phyloP scores from a whole-genome alignment of 305 asterid genomes.

The Fraxinus albicans region DNA sequence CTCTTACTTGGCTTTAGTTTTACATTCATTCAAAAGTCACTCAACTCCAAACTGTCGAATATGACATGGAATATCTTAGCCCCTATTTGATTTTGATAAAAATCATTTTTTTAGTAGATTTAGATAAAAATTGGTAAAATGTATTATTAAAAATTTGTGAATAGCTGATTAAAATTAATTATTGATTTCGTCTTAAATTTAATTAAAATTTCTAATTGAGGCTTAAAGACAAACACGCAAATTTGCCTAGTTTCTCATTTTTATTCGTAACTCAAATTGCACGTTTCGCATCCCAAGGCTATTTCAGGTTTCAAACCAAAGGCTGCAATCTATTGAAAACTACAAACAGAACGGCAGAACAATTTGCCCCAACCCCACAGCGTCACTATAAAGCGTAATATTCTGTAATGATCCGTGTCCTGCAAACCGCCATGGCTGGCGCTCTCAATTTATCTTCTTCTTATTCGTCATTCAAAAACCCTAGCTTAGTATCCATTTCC shows the following conservation, averaged over 20 bases:
- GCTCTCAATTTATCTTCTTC: conserved; percentile 41
- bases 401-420: conserved; percentile 43
- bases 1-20: background rate
- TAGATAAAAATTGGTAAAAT: no score
- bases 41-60: no score
- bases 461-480: conserved; percentile 25
- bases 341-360: background rate
- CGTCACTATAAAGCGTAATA: conserved; percentile 19
- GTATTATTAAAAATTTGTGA: no score
- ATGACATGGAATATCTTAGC: no score
- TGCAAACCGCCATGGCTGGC: conserved; percentile 52
- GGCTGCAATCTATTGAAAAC: background rate
- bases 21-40: background rate
- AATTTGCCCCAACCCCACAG: conserved; percentile 14
- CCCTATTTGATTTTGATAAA: no score
- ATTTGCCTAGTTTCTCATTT: background rate
- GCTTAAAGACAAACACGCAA: background rate
- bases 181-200: no score
- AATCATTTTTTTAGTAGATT: no score
- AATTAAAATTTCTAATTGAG: no score
- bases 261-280: background rate
- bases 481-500: conserved; percentile 24
- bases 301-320: background rate
- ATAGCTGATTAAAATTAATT: no score
- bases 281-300: background rate